Base-by-base conservation (phyloP, 768 basidiomycete species). In the Kwoniella mangroviensis region DNA sequence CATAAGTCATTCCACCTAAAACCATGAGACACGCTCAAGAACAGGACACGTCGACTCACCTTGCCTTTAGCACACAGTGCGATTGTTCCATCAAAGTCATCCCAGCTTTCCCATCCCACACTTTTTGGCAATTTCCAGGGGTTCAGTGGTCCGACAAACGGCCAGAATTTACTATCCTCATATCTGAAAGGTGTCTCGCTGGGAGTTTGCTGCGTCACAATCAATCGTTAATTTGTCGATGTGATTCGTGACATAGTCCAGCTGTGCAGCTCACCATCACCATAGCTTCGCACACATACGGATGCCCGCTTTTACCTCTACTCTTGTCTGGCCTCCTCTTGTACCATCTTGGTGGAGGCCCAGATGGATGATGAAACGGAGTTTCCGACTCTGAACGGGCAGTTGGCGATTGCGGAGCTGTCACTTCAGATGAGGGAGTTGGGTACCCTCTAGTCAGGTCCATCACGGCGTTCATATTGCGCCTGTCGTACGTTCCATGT, bases 121-220 rank as follows among this genome's bases (percentile, higher is more conserved):
- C n/a, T 43, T 15, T 21, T 43, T 4, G 66, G 66, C 40, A 22
- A 11, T 49, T 26, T 52, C 58, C 52, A 45, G 5, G 67, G 67
- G 17, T 42, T 28, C 13, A 51, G 26, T 24, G 67, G 40, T 10
- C 67, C 60, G 13, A 68, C 67, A 42, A 60, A 69, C 11, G 68
- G 68, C 68, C 68, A 69, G 61, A 69, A 69, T 45, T 63, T 45
- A 13, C 63, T 52, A 52, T 51, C 61, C 28, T 63, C 54, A 34
- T 24, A 60, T 24, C 55, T 19, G n/a, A n/a, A 28, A 3, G 53
- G 5, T 21, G 7, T 7, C 24, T 21, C 41, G 15, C 24, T 45
- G 21, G 54, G 15, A 41, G 9, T 21, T 49, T 66, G 65, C 53
- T 55, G 2, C 4, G 17, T 17, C 13, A 13, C 1, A 22, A 41